These are phyloP conservation scores for Trypethelium eluteriae DNA, from an alignment of 495 filamentous ascomycete genomes.

Conservation along the genomic window DNA sequence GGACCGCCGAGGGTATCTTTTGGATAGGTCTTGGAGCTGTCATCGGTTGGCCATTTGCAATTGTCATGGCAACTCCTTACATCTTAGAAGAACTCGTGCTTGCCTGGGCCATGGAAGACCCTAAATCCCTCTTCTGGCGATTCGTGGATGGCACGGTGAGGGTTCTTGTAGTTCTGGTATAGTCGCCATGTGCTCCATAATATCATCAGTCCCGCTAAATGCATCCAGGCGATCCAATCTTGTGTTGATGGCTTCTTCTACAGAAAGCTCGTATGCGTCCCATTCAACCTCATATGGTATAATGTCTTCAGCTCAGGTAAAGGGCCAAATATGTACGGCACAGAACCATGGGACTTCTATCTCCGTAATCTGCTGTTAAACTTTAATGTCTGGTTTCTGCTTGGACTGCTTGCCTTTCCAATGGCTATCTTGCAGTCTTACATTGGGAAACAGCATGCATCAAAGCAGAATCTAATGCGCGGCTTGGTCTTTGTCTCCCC, in stretches of 20 bases:
- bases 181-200: constrained; percentile 26
- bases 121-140: constrained; percentile 32
- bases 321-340: constrained; percentile 91
- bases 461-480: constrained; percentile 49
- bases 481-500: constrained; percentile 70
- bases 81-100: constrained; percentile 67
- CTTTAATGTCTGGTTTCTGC: constrained; percentile 87
- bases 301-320: constrained; percentile 76
- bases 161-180: constrained; percentile 62
- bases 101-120: constrained; percentile 40
- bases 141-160: constrained; percentile 60
- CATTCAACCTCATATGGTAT: constrained; percentile 91
- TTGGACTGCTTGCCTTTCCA: constrained; percentile 69
- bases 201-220: constrained; percentile 21
- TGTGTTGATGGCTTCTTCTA: constrained; percentile 75
- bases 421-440: constrained; percentile 46
- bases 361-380: constrained; percentile 84
- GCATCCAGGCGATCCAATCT: constrained; percentile 48
- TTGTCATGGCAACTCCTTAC: constrained; percentile 74
- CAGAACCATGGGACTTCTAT: constrained; percentile 96
- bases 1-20: constrained; percentile 73
- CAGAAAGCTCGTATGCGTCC: constrained; percentile 63
- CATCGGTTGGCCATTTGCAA: constrained; percentile 91
- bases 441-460: constrained; percentile 37
- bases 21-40: constrained; percentile 89